Evolutionary conservation across 2,329 filamentous ascomycete species (phyloP), one percentile per base, ranked within the genome.

Genomic region (Colletotrichum trifolii): DNA sequence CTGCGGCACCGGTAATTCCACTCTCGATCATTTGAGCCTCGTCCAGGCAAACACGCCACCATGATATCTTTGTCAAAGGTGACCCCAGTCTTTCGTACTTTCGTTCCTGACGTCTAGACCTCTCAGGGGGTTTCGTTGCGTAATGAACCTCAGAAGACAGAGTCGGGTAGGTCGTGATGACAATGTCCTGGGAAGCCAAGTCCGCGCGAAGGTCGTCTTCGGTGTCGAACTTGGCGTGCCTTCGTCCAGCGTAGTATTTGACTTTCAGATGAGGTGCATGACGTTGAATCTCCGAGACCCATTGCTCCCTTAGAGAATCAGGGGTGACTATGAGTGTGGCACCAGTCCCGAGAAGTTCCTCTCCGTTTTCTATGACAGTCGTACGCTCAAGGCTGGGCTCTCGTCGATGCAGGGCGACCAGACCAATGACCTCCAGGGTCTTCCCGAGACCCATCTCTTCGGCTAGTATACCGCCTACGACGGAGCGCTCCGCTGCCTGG

Each of bases 11-110:
- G 71, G 89, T 94, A 4, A 96, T 89, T 39, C 94, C 93, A 69
- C 88, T 95, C 74, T 98, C 95, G 46, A 98, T 89, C 91, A 97
- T 97, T 73, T 99, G 96, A 0, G 95, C 89, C 80, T 90, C 94
- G 64, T 91, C 89, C 1, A 91, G 82, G 58, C 88, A 89, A 1
- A 97, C 87, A 46, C 95, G 86, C 93, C 94, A 97, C 94, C 93
- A 98, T 1, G 85, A 88, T 15, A 97, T 87, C 69, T 91, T 87
- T 9, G 94, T 88, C 7, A 98, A 81, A 0, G 94, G 94, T 5
- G 93, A 96, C 55, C 84, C 89, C 3, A 85, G 83, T 35, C 89
- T 84, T 65, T 88, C 82, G 60, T 92, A 90, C 60, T 86, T 88
- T 70, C 89, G 87, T 59, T 85, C 82, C 8, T 90, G 86, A 55